These are phyloP conservation scores for Aspergillus flavus DNA, from an alignment of 2,329 filamentous ascomycete species.

Conservation along the genomic window DNA sequence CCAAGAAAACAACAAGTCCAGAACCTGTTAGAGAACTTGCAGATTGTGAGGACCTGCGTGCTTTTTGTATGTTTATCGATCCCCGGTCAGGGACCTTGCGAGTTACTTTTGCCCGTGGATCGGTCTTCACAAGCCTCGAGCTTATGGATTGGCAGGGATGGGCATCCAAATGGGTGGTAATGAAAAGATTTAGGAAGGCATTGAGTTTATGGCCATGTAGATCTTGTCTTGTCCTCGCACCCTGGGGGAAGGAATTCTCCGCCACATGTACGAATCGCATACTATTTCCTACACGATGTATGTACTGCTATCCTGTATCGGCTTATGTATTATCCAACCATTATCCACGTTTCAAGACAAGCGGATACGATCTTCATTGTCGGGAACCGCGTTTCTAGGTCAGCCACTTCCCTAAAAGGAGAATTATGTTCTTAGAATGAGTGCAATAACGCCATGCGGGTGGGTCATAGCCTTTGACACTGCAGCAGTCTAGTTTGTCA, in stretches of 20 bases:
- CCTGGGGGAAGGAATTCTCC: neutral
- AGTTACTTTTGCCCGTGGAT: neutral
- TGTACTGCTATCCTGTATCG: neutral
- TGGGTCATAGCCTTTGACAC: neutral
- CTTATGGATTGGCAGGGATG: neutral
- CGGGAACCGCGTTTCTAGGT: neutral
- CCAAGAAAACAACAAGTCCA: slow-evolving; percentile 4
- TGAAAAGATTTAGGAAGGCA: neutral
- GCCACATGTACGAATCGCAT: neutral
- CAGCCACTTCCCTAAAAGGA: neutral
- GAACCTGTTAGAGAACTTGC: neutral
- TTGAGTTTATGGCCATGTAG: neutral
- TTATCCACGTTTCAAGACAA: neutral
- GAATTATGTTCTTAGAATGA: neutral
- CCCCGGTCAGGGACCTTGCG: slow-evolving; percentile 12
- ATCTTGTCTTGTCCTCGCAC: neutral
- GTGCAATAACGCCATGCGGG: neutral
- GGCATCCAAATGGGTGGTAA: neutral
- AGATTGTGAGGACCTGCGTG: slow-evolving; percentile 7
- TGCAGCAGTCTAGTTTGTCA: neutral
- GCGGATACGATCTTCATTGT: neutral
- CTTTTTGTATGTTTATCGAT: neutral
- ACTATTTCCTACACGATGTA: neutral
- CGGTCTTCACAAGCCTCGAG: neutral
- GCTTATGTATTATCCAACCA: neutral